Evolutionary conservation across 2,329 filamentous ascomycete species (phyloP).

Genomic region (Scedosporium boydii): DNA sequence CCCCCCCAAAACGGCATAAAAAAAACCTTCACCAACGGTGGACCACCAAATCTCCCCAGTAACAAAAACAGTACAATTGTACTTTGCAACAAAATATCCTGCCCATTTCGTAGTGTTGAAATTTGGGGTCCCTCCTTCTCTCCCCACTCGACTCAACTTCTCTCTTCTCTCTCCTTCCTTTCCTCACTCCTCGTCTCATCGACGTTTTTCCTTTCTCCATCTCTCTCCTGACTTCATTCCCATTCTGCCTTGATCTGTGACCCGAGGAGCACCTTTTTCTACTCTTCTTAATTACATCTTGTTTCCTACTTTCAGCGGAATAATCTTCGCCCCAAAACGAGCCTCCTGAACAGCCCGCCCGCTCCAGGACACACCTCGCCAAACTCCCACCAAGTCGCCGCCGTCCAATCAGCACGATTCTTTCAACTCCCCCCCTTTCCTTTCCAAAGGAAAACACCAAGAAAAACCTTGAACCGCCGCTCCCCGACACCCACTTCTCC

Average conservation of each 20-base stretch:
- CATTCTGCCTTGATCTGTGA: constrained; percentile 10
- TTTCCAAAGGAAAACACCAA: neutral
- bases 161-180: neutral
- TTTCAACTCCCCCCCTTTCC: neutral
- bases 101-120: neutral
- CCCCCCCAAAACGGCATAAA: neutral
- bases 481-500: neutral
- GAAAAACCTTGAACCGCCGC: neutral
- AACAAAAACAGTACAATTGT: neutral
- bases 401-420: constrained; percentile 4
- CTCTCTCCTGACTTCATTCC: constrained; percentile 13
- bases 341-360: neutral
- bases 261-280: neutral
- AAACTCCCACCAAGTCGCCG: neutral
- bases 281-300: too few relatives aligned
- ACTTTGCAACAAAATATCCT: neutral
- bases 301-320: too few relatives aligned
- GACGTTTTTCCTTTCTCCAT: constrained; percentile 8
- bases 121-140: neutral
- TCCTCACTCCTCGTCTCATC: neutral
- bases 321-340: constrained; percentile 3
- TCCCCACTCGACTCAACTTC: neutral
- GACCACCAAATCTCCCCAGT: neutral
- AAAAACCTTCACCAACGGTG: neutral
- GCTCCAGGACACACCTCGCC: neutral